Evolutionary conservation across 805 yeast species (phyloP), one percentile per base, ranked within the genome.

Genomic region (Candida endomychidarum): DNA sequence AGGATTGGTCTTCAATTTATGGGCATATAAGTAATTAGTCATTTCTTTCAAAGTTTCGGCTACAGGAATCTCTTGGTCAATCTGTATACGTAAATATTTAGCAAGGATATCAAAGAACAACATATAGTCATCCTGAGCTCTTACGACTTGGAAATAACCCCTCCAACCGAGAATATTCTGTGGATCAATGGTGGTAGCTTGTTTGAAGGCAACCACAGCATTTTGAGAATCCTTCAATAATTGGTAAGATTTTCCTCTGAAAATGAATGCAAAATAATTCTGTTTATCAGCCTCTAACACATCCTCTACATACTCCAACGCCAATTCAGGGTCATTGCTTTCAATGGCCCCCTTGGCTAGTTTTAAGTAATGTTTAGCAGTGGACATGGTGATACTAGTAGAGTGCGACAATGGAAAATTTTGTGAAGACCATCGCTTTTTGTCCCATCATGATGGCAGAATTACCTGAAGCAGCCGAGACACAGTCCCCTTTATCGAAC

Each of bases 141-240:
- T 61, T 8, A 63, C 67, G 0, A 78, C 58, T 34, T 77, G 73
- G 43, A 80, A 61, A 43, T 82, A 69, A 1, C 98, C 98, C 53
- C 86, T 87, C 95, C 93, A 90, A 0, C 89, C 95, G 18, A 76
- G 57, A 1, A 79, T 47, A 37, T 81, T 77, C 2, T 66, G 65
- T 0, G 77, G 72, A 20, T 78, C 74, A 1, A 80, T 37, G 5
- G 56, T 50, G 2, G 78, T 72, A 0, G 89, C 89, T 15, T 51
- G 54, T 21, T 52, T 51, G 50, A 81, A 83, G 8, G 73, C 57
- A 18, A 46, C 47, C 9, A 61, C 46, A 0, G 86, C 81, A 3
- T 57, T 50, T 2, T 55, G 52, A 4, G 56, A 42, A 5, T 74
- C 60, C 10, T 65, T 56, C 38, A 72, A 50, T 7, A 74, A 56